Base-by-base conservation (phyloP, 768 basidiomycete species). In the Amanita rimosa region DNA sequence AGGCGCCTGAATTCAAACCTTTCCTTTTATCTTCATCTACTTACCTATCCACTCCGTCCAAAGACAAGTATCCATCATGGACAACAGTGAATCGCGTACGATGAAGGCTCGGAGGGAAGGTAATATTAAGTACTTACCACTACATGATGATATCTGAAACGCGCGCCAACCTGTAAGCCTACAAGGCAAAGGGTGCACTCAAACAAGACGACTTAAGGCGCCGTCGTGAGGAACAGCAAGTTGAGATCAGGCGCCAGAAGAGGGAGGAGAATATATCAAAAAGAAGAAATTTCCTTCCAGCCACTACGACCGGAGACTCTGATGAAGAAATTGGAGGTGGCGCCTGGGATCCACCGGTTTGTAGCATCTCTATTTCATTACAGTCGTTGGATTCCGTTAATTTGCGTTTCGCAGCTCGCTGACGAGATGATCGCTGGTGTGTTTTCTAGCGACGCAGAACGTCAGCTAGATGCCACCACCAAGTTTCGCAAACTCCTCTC, bases 221-320 rank as follows among this genome's bases (percentile, higher is more conserved):
- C 67, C 84, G 95, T 65, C 83, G 96, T 51, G 96, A 98, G 66
- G 94, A 99, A 64, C 91, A 95, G 64, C 94, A 98, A 62, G 96
- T 99, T 50, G 96, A 98, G 75, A 97, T 99, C 74, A 79, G 96
- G 63, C 79, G 92, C 62, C 91, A 95, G 72, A 98, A 98, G 72
- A 78, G 96, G 58, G 96, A 99, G 65, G 96, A 99, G 67, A 94
- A 93, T 65, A 94, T 98, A 53, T 89, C 94, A 52, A 99, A 99
- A 75, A 79, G 96, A 65, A 76, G 96, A 54, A 97, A 97, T 67
- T 89, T 95, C 62, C 75, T 92, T 50, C 82, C 91, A 31, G 47
- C 47, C 10, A 74, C 79, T 22, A 67, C 78, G 42, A 71, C 74
- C 50, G 72, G 67, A 52, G 95, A 97, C 62, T 96, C 93, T 46